Conservation (phyloP, 2,329 filamentous ascomycete genomes). For the Pseudopyricularia javanii region DNA sequence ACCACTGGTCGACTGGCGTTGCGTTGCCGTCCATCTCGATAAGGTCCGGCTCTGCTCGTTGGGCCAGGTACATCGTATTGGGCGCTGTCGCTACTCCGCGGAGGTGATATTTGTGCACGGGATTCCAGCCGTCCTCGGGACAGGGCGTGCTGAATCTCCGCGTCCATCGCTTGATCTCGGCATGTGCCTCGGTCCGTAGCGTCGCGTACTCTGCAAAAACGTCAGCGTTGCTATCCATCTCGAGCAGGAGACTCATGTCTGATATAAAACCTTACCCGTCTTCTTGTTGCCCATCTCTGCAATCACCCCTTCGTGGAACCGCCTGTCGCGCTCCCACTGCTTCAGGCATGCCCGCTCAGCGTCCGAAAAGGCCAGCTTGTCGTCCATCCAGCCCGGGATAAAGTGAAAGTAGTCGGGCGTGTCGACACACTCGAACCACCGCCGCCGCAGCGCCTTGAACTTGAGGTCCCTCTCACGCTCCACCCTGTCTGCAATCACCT, state of each 20-base stretch:
- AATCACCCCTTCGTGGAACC: slow-evolving; percentile 5
- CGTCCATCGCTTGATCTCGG: background rate
- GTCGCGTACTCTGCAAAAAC: background rate
- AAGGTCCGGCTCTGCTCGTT: slow-evolving; percentile 9
- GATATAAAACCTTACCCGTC: slow-evolving; percentile 4
- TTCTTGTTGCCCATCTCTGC: background rate
- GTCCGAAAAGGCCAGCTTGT: slow-evolving; percentile 6
- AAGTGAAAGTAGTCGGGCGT: slow-evolving; percentile 9
- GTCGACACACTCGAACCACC: slow-evolving; percentile 8
- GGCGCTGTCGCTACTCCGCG: slow-evolving; percentile 15
- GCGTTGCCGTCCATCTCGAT: slow-evolving; percentile 8
- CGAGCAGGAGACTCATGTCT: too few species aligned
- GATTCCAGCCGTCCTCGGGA: slow-evolving; percentile 10
- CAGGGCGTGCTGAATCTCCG: slow-evolving; percentile 9
- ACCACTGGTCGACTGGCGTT: slow-evolving; percentile 15
- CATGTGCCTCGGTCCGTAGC: slow-evolving; percentile 3
- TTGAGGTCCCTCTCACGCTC: slow-evolving; percentile 10
- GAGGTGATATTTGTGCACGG: slow-evolving; percentile 15
- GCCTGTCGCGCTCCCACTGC: slow-evolving; percentile 8
- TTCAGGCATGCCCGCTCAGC: slow-evolving; percentile 8
- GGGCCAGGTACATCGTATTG: slow-evolving; percentile 15
- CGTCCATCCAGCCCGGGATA: slow-evolving; percentile 7
- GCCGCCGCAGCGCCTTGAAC: slow-evolving; percentile 8
- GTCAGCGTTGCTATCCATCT: slow-evolving; percentile 2
- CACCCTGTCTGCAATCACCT: slow-evolving; percentile 8